Evolutionary conservation across 352 stramenopile genomes (phyloP).

Genomic region (Phytophthora ramorum): DNA sequence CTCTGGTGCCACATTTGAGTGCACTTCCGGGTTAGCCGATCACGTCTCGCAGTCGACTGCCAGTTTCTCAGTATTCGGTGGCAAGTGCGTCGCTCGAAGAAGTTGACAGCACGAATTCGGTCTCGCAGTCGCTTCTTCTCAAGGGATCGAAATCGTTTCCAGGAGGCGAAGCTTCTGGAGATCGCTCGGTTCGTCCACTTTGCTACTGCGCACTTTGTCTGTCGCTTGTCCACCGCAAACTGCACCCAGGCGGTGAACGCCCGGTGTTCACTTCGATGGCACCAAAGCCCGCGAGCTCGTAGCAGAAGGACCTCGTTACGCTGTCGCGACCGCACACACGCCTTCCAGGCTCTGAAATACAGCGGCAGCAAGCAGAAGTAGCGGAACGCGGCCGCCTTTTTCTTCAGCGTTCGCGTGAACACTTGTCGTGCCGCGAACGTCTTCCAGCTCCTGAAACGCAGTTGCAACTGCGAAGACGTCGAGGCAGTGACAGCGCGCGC

Average conservation of each 20-base stretch:
- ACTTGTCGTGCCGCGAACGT: slow-evolving; percentile 19
- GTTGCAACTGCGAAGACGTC: slow-evolving; percentile 12
- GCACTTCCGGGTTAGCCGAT: slow-evolving; percentile 16
- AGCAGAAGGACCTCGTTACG: slow-evolving; percentile 28
- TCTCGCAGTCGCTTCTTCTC: slow-evolving; percentile 15
- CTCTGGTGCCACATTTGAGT: slow-evolving; percentile 21
- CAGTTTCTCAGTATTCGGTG: slow-evolving; percentile 7
- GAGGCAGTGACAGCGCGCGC: slow-evolving; percentile 19
- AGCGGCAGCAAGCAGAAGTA: slow-evolving; percentile 46
- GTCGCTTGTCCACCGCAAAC: slow-evolving; percentile 8
- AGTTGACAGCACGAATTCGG: slow-evolving; percentile 17
- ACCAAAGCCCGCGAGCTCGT: slow-evolving; percentile 38
- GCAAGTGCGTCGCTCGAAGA: slow-evolving; percentile 3
- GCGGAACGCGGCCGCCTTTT: slow-evolving; percentile 53
- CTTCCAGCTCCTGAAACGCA: slow-evolving; percentile 42
- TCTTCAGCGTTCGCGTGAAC: slow-evolving; percentile 24
- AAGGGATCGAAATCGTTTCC: slow-evolving; percentile 18
- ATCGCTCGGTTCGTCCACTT: slow-evolving; percentile 33
- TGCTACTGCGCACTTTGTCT: slow-evolving; percentile 18
- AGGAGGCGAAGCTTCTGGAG: slow-evolving; percentile 20
- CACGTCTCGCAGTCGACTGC: neutral
- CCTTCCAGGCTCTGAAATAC: slow-evolving; percentile 42
- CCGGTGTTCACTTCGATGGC: slow-evolving; percentile 41
- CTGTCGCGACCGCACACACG: slow-evolving; percentile 12
- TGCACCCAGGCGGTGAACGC: slow-evolving; percentile 46